Evolutionary conservation across 1,139 yeast species (phyloP), one percentile per base, ranked within the genome.

Genomic region (Blastobotrys illinoisensis): DNA sequence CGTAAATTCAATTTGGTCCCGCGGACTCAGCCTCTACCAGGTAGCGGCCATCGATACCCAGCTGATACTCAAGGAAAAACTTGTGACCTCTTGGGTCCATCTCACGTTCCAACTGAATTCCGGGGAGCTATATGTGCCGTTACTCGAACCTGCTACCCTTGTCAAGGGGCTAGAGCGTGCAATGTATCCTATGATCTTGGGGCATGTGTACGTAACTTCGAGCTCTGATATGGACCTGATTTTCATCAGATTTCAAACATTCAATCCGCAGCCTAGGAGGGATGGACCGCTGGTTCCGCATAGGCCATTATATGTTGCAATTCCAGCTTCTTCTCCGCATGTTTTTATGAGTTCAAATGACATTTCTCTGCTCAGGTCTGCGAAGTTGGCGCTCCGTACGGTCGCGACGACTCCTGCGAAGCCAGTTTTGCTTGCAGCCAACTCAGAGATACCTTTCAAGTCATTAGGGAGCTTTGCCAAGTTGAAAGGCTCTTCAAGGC

Each of bases 31-130:
- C 61, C 68, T 86, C 5, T 74, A 82, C 18, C 96, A 88, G 64
- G 67, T 83, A 48, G 86, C 95, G 0, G 91, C 86, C 60, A 71
- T 86, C 7, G 95, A 88, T 62, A 80, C 86, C 56, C 86, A 83
- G 61, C 65, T 78, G 48, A 72, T 86, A 45, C 79, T 85, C 3
- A 85, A 83, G 61, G 76, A 78, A 50, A 84, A 88, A 0, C 70
- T 72, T 46, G 59, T 74, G 0, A 78, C 74, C 60, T 26, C 19
- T 21, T 87, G 95, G 91, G 72, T 77, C 2, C 78, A 79, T 50
- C 80, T 88, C 1, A 78, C 82, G 0, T 79, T 83, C 0, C 69
- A 71, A 56, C 78, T 80, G 58, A 65, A 75, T 2, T 57, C 65
- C 14, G 74, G 69, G 1, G 62, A 68, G 14, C 74, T 71, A 49